phyloP scores from a whole-genome alignment of 345 rosid genomes.

The Carallia pectinifolia region DNA sequence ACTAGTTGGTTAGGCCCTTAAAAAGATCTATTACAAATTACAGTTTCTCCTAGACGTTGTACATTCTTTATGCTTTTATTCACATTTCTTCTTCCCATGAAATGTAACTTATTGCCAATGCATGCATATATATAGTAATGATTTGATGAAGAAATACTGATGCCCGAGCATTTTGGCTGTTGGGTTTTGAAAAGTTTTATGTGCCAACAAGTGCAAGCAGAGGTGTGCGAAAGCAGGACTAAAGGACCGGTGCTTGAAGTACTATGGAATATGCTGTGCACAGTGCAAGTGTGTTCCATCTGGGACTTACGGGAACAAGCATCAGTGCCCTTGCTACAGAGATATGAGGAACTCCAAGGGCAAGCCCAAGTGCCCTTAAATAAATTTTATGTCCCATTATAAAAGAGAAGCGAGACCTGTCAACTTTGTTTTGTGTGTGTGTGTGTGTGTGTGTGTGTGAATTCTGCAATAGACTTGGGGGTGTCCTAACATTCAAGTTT shows the following conservation, averaged over 20 bases:
- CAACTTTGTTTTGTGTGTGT: not conserved
- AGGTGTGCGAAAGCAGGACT: conserved; percentile 76
- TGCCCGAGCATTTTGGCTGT: not conserved
- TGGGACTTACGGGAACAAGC: conserved; percentile 43
- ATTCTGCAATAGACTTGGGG: not conserved
- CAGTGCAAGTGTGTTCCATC: conserved; percentile 84
- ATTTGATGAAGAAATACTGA: not conserved
- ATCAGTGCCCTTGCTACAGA: conserved; percentile 32
- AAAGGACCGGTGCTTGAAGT: conserved; percentile 61
- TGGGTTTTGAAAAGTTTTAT: not conserved
- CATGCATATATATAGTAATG: not conserved
- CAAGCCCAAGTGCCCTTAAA: conserved; percentile 30
- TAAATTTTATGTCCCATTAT: not conserved
- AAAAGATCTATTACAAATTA: too few relatives aligned
- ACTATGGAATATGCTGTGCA: conserved; percentile 78
- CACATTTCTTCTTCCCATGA: not conserved
- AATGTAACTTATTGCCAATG: not conserved
- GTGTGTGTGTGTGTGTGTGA: too few relatives aligned
- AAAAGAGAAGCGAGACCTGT: not conserved
- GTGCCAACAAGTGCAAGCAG: conserved; percentile 37
- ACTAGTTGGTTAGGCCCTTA: too few relatives aligned
- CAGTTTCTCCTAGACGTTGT: too few relatives aligned
- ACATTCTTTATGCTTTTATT: not conserved
- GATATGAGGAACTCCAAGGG: conserved; percentile 31
- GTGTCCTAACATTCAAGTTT: not conserved